A percentile compares a stretch with the other conserved stretches of the same genome.
Evolutionary conservation across 2,329 filamentous ascomycete species (phyloP).

Genomic region (Fusarium newnesense): DNA sequence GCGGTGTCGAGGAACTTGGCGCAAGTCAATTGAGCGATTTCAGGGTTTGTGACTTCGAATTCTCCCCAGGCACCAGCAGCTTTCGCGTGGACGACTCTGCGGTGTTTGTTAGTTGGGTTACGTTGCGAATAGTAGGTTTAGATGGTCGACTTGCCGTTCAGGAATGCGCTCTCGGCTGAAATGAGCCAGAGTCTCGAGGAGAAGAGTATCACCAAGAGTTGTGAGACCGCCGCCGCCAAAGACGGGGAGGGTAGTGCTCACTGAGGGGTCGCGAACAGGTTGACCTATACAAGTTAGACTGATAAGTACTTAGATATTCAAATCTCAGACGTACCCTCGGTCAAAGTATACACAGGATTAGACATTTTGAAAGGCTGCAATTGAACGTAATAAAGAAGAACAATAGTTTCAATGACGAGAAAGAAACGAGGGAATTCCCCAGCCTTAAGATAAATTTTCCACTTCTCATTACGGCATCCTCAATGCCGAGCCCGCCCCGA

Average conservation of each 20-base stretch:
- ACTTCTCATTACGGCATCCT: neutral
- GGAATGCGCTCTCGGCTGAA: slow-evolving; percentile 17
- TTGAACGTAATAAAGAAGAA: too few species aligned
- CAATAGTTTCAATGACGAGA: neutral
- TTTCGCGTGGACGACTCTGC: slow-evolving; percentile 47
- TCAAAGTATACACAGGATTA: slow-evolving; percentile 10
- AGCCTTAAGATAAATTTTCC: neutral
- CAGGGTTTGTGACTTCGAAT: slow-evolving; percentile 63
- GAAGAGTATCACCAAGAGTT: slow-evolving; percentile 11
- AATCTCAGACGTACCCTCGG: neutral
- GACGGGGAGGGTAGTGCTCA: slow-evolving; percentile 9
- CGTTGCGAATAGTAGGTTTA: too few species aligned
- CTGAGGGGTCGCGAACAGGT: slow-evolving; percentile 13
- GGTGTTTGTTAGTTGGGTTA: neutral
- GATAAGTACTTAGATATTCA: too few species aligned
- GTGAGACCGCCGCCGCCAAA: slow-evolving; percentile 13
- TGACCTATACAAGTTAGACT: neutral
- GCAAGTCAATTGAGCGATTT: slow-evolving; percentile 63
- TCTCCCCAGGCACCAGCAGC: slow-evolving; percentile 60
- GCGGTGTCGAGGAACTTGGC: slow-evolving; percentile 62
- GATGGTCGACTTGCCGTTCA: neutral
- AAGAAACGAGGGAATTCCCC: neutral
- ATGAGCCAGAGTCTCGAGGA: slow-evolving; percentile 6
- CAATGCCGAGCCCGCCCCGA: slow-evolving; percentile 4
- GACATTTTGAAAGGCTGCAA: neutral